Evolutionary conservation across 805 yeast genomes (phyloP).

Genomic region (Hanseniaspora pseudoguilliermondii): DNA sequence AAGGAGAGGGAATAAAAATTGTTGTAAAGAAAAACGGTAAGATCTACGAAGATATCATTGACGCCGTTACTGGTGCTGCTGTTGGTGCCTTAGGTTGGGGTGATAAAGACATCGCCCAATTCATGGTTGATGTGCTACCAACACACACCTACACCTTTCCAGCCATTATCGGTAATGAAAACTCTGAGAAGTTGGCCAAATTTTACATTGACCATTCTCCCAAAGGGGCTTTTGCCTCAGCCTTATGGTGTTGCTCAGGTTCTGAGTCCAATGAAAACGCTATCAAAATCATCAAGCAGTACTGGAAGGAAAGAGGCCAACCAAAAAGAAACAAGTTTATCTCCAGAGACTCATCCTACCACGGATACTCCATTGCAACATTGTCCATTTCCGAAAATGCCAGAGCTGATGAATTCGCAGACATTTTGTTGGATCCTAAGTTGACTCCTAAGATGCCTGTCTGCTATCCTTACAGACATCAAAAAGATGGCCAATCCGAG

Average conservation of each 20-base stretch:
- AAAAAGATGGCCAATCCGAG: conserved; percentile 28
- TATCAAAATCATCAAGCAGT: conserved; percentile 42
- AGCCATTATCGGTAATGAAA: conserved; percentile 24
- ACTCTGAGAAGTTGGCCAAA: conserved; percentile 33
- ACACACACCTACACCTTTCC: conserved; percentile 31
- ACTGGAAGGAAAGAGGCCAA: conserved; percentile 33
- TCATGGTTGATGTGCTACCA: conserved; percentile 30
- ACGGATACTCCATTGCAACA: conserved; percentile 38
- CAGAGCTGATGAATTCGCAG: conserved; percentile 28
- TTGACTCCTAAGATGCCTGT: conserved; percentile 23
- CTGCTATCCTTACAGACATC: conserved; percentile 28
- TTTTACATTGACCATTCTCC: conserved; percentile 33
- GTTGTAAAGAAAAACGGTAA: conserved; percentile 33
- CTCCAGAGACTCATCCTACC: conserved; percentile 35
- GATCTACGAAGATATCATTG: conserved; percentile 27
- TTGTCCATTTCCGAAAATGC: conserved; percentile 31
- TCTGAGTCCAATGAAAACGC: conserved; percentile 58
- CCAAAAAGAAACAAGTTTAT: conserved; percentile 33
- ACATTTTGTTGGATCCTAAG: conserved; percentile 20
- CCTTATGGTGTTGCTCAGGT: conserved; percentile 45
- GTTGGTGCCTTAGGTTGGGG: conserved; percentile 39
- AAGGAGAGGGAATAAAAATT: conserved; percentile 33
- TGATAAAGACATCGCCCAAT: conserved; percentile 27
- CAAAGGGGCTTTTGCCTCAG: conserved; percentile 29
- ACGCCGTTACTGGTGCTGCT: conserved; percentile 42